These are phyloP conservation scores for Davidsoniella virescens DNA, from an alignment of 2,329 filamentous ascomycete genomes.

Conservation along the genomic window DNA sequence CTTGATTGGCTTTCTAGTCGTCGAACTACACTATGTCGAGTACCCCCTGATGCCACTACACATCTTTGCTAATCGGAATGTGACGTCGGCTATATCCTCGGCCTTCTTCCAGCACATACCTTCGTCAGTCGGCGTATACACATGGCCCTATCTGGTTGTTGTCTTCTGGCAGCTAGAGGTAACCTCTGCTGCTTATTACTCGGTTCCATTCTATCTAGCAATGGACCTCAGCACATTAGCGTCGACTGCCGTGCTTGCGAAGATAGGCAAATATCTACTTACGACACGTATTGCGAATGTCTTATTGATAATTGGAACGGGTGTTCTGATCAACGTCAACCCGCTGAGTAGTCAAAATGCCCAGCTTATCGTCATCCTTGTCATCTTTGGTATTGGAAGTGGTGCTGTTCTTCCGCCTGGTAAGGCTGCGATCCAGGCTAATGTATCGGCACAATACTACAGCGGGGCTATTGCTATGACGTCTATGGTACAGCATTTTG, in stretches of 20 bases:
- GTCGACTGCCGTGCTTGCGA: not conserved
- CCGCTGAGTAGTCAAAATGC: not conserved
- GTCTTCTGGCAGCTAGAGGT: not conserved
- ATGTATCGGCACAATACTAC: constrained; percentile 3
- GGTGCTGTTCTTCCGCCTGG: constrained; percentile 3
- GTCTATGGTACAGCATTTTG: constrained; percentile 1
- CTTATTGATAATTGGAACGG: not conserved
- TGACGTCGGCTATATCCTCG: not conserved
- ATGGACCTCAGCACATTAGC: constrained; percentile 1
- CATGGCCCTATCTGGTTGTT: not conserved
- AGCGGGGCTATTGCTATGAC: not conserved
- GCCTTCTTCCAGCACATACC: constrained; percentile 5
- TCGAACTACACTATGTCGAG: not conserved
- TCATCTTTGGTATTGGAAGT: constrained; percentile 4
- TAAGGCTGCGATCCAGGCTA: constrained; percentile 3
- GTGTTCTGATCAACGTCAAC: not conserved
- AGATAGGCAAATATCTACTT: not conserved
- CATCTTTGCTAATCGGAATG: constrained; percentile 4
- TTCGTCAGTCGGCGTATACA: constrained; percentile 1
- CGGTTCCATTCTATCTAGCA: not conserved
- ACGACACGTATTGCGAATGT: constrained; percentile 1
- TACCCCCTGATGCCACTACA: constrained; percentile 2
- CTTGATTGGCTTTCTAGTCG: not conserved
- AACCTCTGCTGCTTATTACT: not conserved
- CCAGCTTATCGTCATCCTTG: constrained; percentile 3